phyloP scores from a whole-genome alignment of 768 basidiomycete species.

The Hemileccinum rubropunctum region DNA sequence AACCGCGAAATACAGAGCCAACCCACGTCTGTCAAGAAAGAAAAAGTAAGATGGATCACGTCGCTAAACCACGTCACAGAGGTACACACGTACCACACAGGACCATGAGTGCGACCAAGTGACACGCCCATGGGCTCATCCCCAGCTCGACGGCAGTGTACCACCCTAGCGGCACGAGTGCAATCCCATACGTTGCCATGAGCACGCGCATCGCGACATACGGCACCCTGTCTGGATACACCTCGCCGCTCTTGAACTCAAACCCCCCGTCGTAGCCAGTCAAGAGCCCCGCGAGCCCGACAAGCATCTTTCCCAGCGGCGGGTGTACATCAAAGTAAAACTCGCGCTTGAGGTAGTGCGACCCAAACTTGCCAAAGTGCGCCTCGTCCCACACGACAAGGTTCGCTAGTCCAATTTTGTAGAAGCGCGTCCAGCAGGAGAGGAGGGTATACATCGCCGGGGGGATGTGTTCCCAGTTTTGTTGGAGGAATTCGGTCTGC shows the following conservation, averaged over 20 bases:
- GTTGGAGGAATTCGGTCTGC: conserved; percentile 72
- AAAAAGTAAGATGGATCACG: background rate
- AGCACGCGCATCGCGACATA: conserved; percentile 95
- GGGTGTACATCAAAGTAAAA: conserved; percentile 99
- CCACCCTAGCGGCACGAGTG: conserved; percentile 95
- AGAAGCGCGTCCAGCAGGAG: conserved; percentile 92
- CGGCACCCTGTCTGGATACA: conserved; percentile 82
- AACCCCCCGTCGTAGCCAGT: conserved; percentile 90
- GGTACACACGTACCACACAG: conserved; percentile 62
- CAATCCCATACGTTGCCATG: conserved; percentile 91
- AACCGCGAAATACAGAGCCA: conserved; percentile 98
- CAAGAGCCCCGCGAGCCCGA: conserved; percentile 88
- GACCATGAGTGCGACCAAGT: conserved; percentile 92
- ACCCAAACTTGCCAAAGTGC: conserved; percentile 99
- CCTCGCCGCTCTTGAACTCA: conserved; percentile 90
- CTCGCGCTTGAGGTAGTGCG: conserved; percentile 96
- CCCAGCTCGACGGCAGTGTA: conserved; percentile 94
- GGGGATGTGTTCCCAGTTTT: conserved; percentile 76
- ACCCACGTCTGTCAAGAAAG: conserved; percentile 68
- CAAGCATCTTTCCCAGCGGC: conserved; percentile 98
- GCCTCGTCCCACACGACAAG: conserved; percentile 98
- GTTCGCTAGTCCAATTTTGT: conserved; percentile 84
- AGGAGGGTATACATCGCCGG: conserved; percentile 89
- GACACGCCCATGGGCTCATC: conserved; percentile 85
- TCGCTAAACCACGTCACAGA: background rate